Percentiles rank a stretch among this genome's conserved stretches.
phyloP scores from a whole-genome alignment of 1,139 yeast genomes.

The Geotrichum restrictum region DNA sequence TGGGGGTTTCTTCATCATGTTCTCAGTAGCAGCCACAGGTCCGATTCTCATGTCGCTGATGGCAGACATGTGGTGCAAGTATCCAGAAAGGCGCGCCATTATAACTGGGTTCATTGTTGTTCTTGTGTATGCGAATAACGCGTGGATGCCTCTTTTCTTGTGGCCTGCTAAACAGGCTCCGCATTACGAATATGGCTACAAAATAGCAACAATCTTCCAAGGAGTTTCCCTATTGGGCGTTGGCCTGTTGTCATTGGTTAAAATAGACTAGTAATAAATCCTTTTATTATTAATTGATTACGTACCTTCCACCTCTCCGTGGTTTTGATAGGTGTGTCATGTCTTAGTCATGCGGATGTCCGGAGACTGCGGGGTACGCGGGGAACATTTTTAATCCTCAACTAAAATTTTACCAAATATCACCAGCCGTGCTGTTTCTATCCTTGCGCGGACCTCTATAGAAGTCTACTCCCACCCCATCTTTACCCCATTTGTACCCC shows the following conservation, averaged over 20 bases:
- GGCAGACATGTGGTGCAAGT: conserved; percentile 12
- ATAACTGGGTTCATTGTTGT: conserved; percentile 11
- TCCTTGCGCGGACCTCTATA: too few relatives aligned
- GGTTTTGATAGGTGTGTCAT: too few relatives aligned
- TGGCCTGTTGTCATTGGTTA: background rate
- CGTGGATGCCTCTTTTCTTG: conserved; percentile 13
- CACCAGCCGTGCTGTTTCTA: too few relatives aligned
- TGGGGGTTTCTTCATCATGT: conserved; percentile 6
- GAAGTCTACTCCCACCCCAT: too few relatives aligned
- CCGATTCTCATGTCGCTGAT: conserved; percentile 12
- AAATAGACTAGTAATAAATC: background rate
- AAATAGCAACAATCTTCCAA: conserved; percentile 7
- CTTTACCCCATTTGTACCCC: too few relatives aligned
- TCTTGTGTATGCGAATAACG: conserved; percentile 10
- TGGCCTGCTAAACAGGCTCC: conserved; percentile 17
- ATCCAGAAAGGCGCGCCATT: conserved; percentile 9
- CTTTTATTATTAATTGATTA: too few relatives aligned
- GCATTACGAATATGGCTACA: conserved; percentile 9
- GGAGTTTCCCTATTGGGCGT: conserved; percentile 10
- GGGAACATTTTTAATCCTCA: too few relatives aligned
- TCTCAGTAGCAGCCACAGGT: background rate
- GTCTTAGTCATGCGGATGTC: too few relatives aligned
- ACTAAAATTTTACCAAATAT: too few relatives aligned
- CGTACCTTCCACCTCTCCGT: too few relatives aligned
- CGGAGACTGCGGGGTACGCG: too few relatives aligned